Conservation (phyloP, 2,329 filamentous ascomycete genomes). For the Xylaria hypoxylon region DNA sequence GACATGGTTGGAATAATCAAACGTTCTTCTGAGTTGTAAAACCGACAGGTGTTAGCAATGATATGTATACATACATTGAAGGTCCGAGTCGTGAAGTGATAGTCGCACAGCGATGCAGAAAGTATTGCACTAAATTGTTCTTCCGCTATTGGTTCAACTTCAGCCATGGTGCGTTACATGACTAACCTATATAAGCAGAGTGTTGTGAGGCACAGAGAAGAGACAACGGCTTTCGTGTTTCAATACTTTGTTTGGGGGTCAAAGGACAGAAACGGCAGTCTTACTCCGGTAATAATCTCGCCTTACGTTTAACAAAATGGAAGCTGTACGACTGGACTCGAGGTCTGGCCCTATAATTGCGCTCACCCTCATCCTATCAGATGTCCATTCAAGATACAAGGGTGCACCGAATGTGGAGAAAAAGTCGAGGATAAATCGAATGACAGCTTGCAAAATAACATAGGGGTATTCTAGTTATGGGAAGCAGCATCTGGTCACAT, state of each 20-base stretch:
- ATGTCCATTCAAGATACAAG: too few relatives aligned
- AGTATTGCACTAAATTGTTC: background rate
- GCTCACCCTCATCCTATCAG: too few relatives aligned
- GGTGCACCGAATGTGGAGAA: too few relatives aligned
- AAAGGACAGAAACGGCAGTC: background rate
- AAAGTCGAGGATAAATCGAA: too few relatives aligned
- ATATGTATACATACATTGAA: background rate
- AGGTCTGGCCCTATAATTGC: too few relatives aligned
- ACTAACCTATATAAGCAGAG: background rate
- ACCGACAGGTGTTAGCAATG: background rate
- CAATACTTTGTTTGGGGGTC: background rate
- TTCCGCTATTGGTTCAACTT: background rate
- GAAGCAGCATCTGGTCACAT: too few relatives aligned
- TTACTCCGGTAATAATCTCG: too few relatives aligned
- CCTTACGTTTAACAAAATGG: too few relatives aligned
- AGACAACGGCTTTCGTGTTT: background rate
- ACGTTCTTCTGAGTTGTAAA: background rate
- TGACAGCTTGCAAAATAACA: too few relatives aligned
- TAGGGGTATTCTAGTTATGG: too few relatives aligned
- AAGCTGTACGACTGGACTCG: too few relatives aligned
- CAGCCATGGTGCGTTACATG: constrained; percentile 3
- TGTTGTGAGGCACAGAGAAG: background rate
- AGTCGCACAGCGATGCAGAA: background rate
- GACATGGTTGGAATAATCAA: constrained; percentile 8
- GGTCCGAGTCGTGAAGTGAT: background rate